Conservation (phyloP, 2,329 filamentous ascomycete species). For the Stylonectria norvegica region DNA sequence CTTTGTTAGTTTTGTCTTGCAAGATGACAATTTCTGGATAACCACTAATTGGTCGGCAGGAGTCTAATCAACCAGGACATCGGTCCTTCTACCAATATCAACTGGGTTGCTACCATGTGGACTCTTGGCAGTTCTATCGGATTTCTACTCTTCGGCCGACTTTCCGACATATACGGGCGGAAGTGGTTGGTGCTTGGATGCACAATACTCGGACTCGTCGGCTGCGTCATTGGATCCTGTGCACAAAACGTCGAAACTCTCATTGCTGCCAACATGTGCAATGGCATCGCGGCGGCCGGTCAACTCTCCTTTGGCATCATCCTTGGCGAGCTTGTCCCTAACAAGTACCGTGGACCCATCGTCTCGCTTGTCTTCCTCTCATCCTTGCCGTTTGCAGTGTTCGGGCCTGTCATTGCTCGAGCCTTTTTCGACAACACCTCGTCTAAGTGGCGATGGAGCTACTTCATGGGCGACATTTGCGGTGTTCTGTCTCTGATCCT, state of each 20-base stretch:
- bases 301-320: slow-evolving; percentile 39
- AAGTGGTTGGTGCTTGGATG: slow-evolving; percentile 37
- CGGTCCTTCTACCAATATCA: slow-evolving; percentile 26
- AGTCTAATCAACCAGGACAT: slow-evolving; percentile 28
- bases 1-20: slow-evolving; percentile 16
- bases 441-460: slow-evolving; percentile 45
- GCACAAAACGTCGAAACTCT: slow-evolving; percentile 33
- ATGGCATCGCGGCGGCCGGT: slow-evolving; percentile 36
- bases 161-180: slow-evolving; percentile 40
- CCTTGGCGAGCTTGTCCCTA: slow-evolving; percentile 41
- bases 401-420: slow-evolving; percentile 44
- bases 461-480: slow-evolving; percentile 44
- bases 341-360: slow-evolving; percentile 35
- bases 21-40: not conserved
- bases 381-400: slow-evolving; percentile 37
- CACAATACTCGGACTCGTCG: slow-evolving; percentile 30
- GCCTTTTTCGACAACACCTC: slow-evolving; percentile 39
- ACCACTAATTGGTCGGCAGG: slow-evolving; percentile 1
- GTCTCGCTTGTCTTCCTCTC: slow-evolving; percentile 36
- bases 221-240: slow-evolving; percentile 33
- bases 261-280: slow-evolving; percentile 35
- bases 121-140: slow-evolving; percentile 35
- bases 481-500: slow-evolving; percentile 36
- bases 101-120: slow-evolving; percentile 32
- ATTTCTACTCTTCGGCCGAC: slow-evolving; percentile 37